Percentiles rank a stretch among this genome's conserved stretches.
Evolutionary conservation across 2,329 filamentous ascomycete genomes (phyloP).

Genomic region (Ceratocystis harringtonii): DNA sequence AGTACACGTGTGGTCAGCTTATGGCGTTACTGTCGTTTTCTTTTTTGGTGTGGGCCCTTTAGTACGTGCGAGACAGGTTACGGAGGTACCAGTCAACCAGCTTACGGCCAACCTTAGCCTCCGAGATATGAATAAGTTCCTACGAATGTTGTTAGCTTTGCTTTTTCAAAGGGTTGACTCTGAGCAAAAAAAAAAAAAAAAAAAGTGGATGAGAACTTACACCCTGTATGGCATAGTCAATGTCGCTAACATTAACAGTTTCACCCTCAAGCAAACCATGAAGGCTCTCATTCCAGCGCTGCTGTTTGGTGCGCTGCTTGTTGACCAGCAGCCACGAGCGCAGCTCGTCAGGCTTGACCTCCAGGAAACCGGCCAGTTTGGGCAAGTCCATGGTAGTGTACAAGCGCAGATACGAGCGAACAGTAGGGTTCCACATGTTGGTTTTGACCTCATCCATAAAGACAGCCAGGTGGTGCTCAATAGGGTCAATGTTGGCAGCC

Average conservation of each 20-base stretch:
- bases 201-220: conserved; percentile 37
- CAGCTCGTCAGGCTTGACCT: conserved; percentile 91
- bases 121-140: conserved; percentile 96
- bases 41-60: conserved; percentile 21
- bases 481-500: conserved; percentile 84
- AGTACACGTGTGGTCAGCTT: not conserved
- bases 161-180: not conserved
- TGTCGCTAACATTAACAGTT: conserved; percentile 78
- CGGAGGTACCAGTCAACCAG: conserved; percentile 98
- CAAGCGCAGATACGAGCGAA: conserved; percentile 96
- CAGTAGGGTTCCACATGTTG: conserved; percentile 93
- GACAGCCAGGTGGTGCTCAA: conserved; percentile 91
- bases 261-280: conserved; percentile 85
- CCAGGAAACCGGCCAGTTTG: conserved; percentile 94
- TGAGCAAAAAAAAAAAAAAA: not conserved
- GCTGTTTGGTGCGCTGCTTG: conserved; percentile 96
- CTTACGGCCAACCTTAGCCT: conserved; percentile 94
- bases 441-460: conserved; percentile 99
- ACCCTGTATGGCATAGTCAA: conserved; percentile 93
- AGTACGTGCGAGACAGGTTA: conserved; percentile 92
- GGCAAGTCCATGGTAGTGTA: conserved; percentile 99
- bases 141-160: conserved; percentile 24
- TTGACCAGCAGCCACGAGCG: conserved; percentile 89
- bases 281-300: conserved; percentile 71
- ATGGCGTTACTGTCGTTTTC: not conserved